Evolutionary conservation across 352 stramenopile genomes (phyloP).

Genomic region (Pythium pyrilobum): DNA sequence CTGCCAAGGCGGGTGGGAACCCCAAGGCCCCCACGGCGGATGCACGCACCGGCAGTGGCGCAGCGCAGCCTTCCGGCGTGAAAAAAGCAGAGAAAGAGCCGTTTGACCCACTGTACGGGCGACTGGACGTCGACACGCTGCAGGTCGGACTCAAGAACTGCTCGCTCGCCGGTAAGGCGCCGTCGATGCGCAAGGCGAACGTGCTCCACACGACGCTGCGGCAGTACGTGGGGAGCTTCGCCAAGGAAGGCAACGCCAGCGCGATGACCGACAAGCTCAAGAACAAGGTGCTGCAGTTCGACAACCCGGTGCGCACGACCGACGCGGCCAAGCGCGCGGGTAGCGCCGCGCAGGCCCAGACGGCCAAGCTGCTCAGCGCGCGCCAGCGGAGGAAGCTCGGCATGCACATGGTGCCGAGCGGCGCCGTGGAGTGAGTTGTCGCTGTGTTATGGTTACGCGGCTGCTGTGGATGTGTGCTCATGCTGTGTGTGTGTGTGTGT

Average conservation of each 20-base stretch:
- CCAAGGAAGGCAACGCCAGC: constrained; percentile 5
- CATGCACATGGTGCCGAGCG: constrained; percentile 40
- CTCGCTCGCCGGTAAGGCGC: constrained; percentile 34
- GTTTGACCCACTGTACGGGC: constrained; percentile 49
- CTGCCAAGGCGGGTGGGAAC: neutral
- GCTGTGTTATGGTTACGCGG: too few species aligned
- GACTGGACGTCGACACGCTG: constrained; percentile 40
- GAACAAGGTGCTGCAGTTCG: constrained; percentile 75
- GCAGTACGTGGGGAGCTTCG: constrained; percentile 32
- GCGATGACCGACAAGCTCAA: constrained; percentile 49
- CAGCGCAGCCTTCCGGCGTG: neutral
- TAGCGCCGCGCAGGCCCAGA: constrained; percentile 36
- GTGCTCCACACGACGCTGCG: constrained; percentile 20
- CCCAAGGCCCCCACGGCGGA: neutral
- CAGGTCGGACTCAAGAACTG: constrained; percentile 61
- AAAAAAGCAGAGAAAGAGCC: constrained; percentile 2
- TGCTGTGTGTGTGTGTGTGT: too few species aligned
- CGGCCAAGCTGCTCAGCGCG: constrained; percentile 52
- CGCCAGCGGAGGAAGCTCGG: constrained; percentile 48
- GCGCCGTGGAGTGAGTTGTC: constrained; percentile 34
- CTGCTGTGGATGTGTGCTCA: too few species aligned
- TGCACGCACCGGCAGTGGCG: neutral
- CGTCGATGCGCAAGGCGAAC: constrained; percentile 17
- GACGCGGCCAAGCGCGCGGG: constrained; percentile 23
- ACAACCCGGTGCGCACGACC: constrained; percentile 58